Percentiles rank a stretch among this genome's conserved stretches.
phyloP scores from a whole-genome alignment of 73 alveolate genomes.

The Paraurostyla sp. region DNA sequence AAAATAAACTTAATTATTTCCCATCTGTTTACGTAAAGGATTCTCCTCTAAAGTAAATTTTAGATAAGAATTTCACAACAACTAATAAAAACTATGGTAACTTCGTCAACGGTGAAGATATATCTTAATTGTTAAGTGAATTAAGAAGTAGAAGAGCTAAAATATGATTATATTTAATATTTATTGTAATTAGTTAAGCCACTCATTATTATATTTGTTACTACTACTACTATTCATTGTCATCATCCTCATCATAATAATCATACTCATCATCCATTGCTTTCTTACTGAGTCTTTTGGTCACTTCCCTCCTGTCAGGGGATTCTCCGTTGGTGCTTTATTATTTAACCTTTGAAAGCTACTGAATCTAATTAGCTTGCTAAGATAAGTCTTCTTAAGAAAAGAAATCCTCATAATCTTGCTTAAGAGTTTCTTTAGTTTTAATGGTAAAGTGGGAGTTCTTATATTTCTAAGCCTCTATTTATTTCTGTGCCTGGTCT shows the following conservation, averaged over 20 bases:
- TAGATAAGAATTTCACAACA: slow-evolving; percentile 36
- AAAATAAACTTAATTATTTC: background rate
- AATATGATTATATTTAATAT: too few species aligned
- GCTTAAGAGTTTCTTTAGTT: slow-evolving; percentile 21
- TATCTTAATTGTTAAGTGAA: background rate
- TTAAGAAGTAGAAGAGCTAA: background rate
- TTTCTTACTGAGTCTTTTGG: background rate
- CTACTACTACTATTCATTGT: background rate
- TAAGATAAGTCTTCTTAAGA: background rate
- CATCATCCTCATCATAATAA: slow-evolving; percentile 58
- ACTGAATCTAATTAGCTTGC: background rate
- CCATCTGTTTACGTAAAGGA: background rate
- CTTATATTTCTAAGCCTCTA: background rate
- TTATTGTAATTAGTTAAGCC: too few species aligned
- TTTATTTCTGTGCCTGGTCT: slow-evolving; percentile 1
- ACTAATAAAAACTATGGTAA: slow-evolving; percentile 40
- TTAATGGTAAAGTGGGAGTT: slow-evolving; percentile 52
- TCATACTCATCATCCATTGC: slow-evolving; percentile 33
- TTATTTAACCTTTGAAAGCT: background rate
- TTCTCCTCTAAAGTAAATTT: background rate
- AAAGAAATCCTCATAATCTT: slow-evolving; percentile 62
- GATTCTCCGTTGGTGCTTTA: background rate
- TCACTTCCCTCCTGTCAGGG: background rate
- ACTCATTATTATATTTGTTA: too few species aligned
- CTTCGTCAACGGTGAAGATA: background rate